Base-by-base conservation (phyloP, 139 green algal species). In the Chlorella sp. region DNA sequence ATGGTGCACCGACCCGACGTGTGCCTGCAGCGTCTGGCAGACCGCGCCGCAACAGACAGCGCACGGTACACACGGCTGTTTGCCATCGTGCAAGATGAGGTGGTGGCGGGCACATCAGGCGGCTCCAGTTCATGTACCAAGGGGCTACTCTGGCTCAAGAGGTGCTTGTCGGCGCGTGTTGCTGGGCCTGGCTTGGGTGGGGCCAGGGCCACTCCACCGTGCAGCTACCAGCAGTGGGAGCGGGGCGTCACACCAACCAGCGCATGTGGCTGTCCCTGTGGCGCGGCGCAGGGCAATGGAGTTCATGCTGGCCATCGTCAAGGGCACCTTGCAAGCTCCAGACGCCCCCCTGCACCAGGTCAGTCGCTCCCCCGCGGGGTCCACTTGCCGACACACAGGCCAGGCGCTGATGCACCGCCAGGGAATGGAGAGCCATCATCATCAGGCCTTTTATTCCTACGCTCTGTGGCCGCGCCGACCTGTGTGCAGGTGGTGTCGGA, bases 61-160 rank as follows among this genome's bases (percentile, higher is more conserved):
- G 70, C 67, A 0, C 74, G 68, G 1, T 92, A 88, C 50, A 35
- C 31, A 20, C 60, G 71, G 62, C 83, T 91, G 0, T 90, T 87
- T 64, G 42, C 69, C 26, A 91, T 94, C 59, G 78, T 93, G 4
- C 73, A 80, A 23, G 85, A 92, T 30, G 89, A 93, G 49, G 68
- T 92, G 14, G 74, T 76, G 0, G 64, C 72, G 1, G 83, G 83
- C 26, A 72, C 81, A 5, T 69, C 88, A 6, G 67, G 27, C 0
- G 77, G 75, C 17, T 76, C 49, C 60, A 71, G 50, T 1, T 89
- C 82, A 2, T 85, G 80, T 62, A 91, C 88, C 17, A 94, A 94
- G 67, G 88, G 89, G 3, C 72, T 94, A 36, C 81, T 94, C 0
- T 93, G 89, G 89, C 77, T 94, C 26, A 92, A 91, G 49, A 67